A percentile compares a stretch with the other conserved stretches of the same genome.
phyloP scores from a whole-genome alignment of 305 asterid species.

The Solanum chacoense region DNA sequence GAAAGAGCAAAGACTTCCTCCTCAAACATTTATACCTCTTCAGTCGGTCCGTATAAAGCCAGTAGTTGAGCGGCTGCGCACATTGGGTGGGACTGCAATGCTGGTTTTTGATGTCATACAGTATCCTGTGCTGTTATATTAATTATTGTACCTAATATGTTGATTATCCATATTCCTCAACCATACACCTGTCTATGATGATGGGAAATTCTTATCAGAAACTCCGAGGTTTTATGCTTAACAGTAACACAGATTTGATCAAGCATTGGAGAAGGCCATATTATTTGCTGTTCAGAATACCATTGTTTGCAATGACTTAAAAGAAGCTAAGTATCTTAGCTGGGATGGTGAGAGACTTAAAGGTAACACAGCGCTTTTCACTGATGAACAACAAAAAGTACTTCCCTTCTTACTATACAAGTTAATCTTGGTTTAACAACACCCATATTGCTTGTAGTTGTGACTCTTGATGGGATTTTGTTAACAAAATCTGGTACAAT shows the following conservation, averaged over 20 bases:
- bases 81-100: slow-evolving; percentile 92
- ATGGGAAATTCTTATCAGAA: background rate
- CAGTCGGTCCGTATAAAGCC: slow-evolving; percentile 91
- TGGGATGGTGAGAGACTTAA: slow-evolving; percentile 89
- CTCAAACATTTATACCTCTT: slow-evolving; percentile 97
- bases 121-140: slow-evolving; percentile 54
- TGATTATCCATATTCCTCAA: background rate
- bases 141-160: background rate
- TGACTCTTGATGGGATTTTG: slow-evolving; percentile 88
- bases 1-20: slow-evolving; percentile 98
- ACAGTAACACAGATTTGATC: slow-evolving; percentile 59
- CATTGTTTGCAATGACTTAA: slow-evolving; percentile 86
- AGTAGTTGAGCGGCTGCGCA: slow-evolving; percentile 75
- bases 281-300: slow-evolving; percentile 96
- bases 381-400: background rate
- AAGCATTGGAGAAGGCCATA: slow-evolving; percentile 76
- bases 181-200: background rate
- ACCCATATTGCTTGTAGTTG: slow-evolving; percentile 46
- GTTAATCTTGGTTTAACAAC: background rate
- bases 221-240: slow-evolving; percentile 30
- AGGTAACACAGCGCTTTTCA: slow-evolving; percentile 33
- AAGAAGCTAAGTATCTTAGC: slow-evolving; percentile 92
- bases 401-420: background rate
- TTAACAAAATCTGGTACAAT: slow-evolving; percentile 96
- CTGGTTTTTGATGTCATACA: slow-evolving; percentile 86